A percentile compares a stretch with the other conserved stretches of the same genome.
phyloP scores from a whole-genome alignment of 2,329 filamentous ascomycete species.

The Basipetospora chlamydospora region DNA sequence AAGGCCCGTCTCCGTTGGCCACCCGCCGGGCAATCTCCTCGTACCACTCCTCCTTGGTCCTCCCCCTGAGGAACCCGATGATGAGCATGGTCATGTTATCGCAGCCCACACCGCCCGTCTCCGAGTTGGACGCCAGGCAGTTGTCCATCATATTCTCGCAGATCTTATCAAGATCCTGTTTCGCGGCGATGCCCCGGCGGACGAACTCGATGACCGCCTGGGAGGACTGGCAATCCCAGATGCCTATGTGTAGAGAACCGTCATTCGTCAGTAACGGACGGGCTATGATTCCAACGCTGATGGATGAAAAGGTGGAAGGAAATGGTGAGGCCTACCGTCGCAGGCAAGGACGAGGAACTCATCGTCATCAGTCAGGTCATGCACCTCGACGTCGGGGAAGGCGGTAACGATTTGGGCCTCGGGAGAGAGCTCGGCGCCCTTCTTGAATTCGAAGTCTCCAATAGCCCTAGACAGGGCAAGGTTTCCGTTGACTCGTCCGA shows the following conservation, averaged over 20 bases:
- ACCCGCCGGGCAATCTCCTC: slow-evolving; percentile 88
- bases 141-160: slow-evolving; percentile 99
- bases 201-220: slow-evolving; percentile 97
- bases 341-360: slow-evolving; percentile 91
- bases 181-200: slow-evolving; percentile 85
- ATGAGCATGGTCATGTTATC: slow-evolving; percentile 99
- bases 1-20: slow-evolving; percentile 91
- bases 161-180: slow-evolving; percentile 87
- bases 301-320: too few species aligned
- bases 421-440: slow-evolving; percentile 90
- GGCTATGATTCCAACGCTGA: too few species aligned
- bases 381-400: slow-evolving; percentile 83
- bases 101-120: slow-evolving; percentile 93
- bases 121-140: slow-evolving; percentile 92
- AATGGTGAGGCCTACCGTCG: slow-evolving; percentile 62
- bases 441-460: slow-evolving; percentile 99
- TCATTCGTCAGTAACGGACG: too few species aligned
- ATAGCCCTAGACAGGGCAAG: slow-evolving; percentile 92
- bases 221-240: slow-evolving; percentile 98
- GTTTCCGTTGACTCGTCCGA: slow-evolving; percentile 96
- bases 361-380: slow-evolving; percentile 83
- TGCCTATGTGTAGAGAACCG: slow-evolving; percentile 54
- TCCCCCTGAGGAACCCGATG: slow-evolving; percentile 76
- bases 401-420: slow-evolving; percentile 98
- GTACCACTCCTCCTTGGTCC: slow-evolving; percentile 96